These are phyloP conservation scores for Ascosphaera pollenicola DNA, from an alignment of 2,329 filamentous ascomycete genomes.

Conservation along the genomic window DNA sequence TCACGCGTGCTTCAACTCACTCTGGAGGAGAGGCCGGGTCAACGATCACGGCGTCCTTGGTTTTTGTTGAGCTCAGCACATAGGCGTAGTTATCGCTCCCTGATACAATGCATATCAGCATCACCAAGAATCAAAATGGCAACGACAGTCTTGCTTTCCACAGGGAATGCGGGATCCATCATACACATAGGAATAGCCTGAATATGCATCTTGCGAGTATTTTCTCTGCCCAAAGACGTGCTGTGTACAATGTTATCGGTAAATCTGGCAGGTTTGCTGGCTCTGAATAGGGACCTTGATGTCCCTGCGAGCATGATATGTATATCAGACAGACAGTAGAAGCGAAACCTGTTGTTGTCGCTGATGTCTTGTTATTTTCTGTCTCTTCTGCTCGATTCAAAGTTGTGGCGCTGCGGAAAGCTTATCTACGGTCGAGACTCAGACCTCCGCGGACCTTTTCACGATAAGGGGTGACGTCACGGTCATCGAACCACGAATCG, in stretches of 20 bases:
- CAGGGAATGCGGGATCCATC: slow-evolving; percentile 6
- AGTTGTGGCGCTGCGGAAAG: too few species aligned
- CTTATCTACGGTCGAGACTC: too few species aligned
- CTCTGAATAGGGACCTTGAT: not conserved
- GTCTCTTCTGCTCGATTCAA: too few species aligned
- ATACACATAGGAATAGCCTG: slow-evolving; percentile 32
- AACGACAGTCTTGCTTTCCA: not conserved
- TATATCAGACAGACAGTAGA: not conserved
- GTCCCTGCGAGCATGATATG: not conserved
- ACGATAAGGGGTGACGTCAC: too few species aligned
- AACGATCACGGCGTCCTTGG: slow-evolving; percentile 28
- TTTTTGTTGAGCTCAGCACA: slow-evolving; percentile 26
- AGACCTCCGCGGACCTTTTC: too few species aligned
- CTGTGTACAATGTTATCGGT: not conserved
- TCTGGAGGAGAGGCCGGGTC: slow-evolving; percentile 29
- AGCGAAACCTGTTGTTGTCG: not conserved
- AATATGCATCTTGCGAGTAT: slow-evolving; percentile 23
- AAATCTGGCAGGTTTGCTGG: not conserved
- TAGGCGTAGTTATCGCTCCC: slow-evolving; percentile 29
- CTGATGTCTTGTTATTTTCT: not conserved
- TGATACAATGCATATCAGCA: not conserved
- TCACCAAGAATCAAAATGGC: not conserved
- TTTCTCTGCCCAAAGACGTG: not conserved
- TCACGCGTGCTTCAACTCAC: slow-evolving; percentile 13
- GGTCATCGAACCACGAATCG: too few species aligned